A percentile compares a stretch with the other conserved stretches of the same genome.
phyloP scores from a whole-genome alignment of 2,329 filamentous ascomycete genomes.

The Colletotrichum neosansevieriae region DNA sequence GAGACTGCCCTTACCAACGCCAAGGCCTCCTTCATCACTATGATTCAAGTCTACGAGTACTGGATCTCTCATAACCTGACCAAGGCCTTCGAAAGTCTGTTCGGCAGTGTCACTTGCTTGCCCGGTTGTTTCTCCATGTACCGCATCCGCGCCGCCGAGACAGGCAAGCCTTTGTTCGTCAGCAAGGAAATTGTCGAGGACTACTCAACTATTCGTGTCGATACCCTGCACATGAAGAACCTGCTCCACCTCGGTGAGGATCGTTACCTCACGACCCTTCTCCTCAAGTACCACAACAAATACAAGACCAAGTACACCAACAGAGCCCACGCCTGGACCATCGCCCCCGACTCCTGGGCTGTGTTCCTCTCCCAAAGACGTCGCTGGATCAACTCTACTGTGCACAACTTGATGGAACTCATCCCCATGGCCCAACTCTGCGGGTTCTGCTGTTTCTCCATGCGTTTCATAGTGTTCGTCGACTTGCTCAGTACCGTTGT shows the following conservation, averaged over 20 bases:
- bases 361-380: conserved; percentile 98
- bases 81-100: conserved; percentile 97
- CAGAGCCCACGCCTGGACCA: conserved; percentile 93
- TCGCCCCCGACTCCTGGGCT: conserved; percentile 92
- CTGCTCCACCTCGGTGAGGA: conserved; percentile 96
- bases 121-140: conserved; percentile 99
- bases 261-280: conserved; percentile 93
- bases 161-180: conserved; percentile 95
- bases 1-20: conserved; percentile 95
- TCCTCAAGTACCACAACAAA: conserved; percentile 90
- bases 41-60: conserved; percentile 99
- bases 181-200: conserved; percentile 89
- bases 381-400: conserved; percentile 99
- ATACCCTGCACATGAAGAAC: conserved; percentile 99
- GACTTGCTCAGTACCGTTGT: conserved; percentile 93
- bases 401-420: conserved; percentile 96
- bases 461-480: conserved; percentile 97
- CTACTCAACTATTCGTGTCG: conserved; percentile 93
- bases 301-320: conserved; percentile 99
- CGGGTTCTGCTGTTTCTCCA: conserved; percentile 99
- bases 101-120: conserved; percentile 96
- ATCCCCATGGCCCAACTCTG: conserved; percentile 94
- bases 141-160: conserved; percentile 92
- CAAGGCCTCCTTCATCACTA: conserved; percentile 92
- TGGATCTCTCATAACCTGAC: conserved; percentile 98